These are phyloP conservation scores for Rhizopogon parksii DNA, from an alignment of 1,284 basidiomycete genomes.

Conservation along the genomic window DNA sequence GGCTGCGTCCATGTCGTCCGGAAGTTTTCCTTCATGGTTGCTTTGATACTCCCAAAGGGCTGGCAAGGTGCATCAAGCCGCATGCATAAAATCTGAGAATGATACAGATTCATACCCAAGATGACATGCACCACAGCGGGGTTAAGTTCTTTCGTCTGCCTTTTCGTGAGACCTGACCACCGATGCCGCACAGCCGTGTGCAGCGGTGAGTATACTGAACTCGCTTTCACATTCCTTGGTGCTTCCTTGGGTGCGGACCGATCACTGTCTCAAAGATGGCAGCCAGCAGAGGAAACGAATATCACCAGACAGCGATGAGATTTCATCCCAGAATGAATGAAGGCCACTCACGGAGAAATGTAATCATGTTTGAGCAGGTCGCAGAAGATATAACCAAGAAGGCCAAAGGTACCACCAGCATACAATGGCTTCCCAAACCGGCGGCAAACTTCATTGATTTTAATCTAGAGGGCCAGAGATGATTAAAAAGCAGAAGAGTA, in stretches of 20 bases:
- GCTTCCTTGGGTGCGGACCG: slow-evolving; percentile 55
- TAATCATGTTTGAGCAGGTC: slow-evolving; percentile 86
- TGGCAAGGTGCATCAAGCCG: slow-evolving; percentile 26
- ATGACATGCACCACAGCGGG: slow-evolving; percentile 66
- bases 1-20: slow-evolving; percentile 41
- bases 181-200: slow-evolving; percentile 59
- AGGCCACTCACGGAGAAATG: slow-evolving; percentile 63
- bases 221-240: slow-evolving; percentile 59
- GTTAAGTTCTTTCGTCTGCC: slow-evolving; percentile 73
- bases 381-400: slow-evolving; percentile 90
- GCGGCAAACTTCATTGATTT: slow-evolving; percentile 73
- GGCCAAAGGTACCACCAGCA: slow-evolving; percentile 83
- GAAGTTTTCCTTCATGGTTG: slow-evolving; percentile 49
- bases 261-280: slow-evolving; percentile 37
- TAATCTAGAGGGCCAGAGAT: slow-evolving; percentile 44
- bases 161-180: slow-evolving; percentile 64
- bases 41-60: slow-evolving; percentile 83
- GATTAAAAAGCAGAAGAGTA: slow-evolving; percentile 12
- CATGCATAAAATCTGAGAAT: slow-evolving; percentile 9
- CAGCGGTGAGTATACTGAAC: slow-evolving; percentile 59
- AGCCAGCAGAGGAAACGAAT: slow-evolving; percentile 13
- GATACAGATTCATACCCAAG: slow-evolving; percentile 47
- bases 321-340: slow-evolving; percentile 5
- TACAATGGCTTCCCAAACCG: slow-evolving; percentile 75
- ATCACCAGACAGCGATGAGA: slow-evolving; percentile 9